Base-by-base conservation (phyloP, 169 alveolate genomes). In the Plasmodium berghei region DNA sequence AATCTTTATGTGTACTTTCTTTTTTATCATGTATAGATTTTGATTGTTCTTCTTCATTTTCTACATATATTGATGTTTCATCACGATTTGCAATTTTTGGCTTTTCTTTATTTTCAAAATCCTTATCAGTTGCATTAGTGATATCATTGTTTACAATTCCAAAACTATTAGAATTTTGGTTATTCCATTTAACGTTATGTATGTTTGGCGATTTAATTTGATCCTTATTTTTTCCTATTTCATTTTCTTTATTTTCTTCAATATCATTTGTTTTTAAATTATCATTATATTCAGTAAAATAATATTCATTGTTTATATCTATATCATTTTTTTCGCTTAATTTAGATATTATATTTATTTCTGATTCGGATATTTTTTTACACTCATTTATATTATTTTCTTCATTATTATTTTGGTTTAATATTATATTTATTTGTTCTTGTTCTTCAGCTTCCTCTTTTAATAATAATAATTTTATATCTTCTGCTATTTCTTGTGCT, bases 401-500 rank as follows among this genome's bases (percentile, higher is more conserved):
- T 46, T 77, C 89, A 16, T 63, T 28, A 12, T 26, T 58, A 20
- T 54, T 28, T 26, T 64, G 22, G 20, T 77, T 20, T 56, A 80
- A 12, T 46, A 80, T 52, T 16, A 66, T 40, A 67, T 66, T 63
- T 9, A 80, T 46, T 42, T 61, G 83, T 18, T 66, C 54, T 45
- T 66, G 71, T 80, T 80, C 83, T 26, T 80, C 90, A 4, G 66
- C 54, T 61, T 80, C 75, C 56, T 80, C 90, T 59, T 80, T 80
- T 18, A 66, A 8, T 46, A 80, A 55, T 48, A 80, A 48, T 18
- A 80, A 56, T 66, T 80, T 80, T 28, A 80, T 52, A 5, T 42
- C 58, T 18, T 80, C 90, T 0, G 90, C 90, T 14, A 80, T 22
- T 54, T 80, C 90, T 52, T 80, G 90, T 22, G 90, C 90, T 1